These are phyloP conservation scores for Dothidotthia symphoricarpi DNA, from an alignment of 2,329 filamentous ascomycete genomes.

Conservation along the genomic window DNA sequence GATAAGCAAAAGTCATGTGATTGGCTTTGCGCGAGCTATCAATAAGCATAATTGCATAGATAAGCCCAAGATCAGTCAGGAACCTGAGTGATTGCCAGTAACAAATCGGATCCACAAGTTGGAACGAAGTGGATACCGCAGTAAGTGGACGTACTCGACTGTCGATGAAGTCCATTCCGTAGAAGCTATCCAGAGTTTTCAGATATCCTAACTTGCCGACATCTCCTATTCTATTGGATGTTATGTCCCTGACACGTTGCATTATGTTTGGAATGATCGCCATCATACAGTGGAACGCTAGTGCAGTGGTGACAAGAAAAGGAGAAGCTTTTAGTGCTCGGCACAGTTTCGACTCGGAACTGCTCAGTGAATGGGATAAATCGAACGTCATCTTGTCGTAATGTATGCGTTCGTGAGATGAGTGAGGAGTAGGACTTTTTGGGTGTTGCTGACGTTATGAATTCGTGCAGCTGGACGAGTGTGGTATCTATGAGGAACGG, in stretches of 20 bases:
- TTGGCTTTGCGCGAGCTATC: constrained; percentile 13
- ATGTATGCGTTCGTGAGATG: constrained; percentile 10
- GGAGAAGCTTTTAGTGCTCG: constrained; percentile 10
- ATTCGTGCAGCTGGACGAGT: no score
- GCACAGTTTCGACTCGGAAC: constrained; percentile 11
- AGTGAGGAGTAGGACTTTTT: no score
- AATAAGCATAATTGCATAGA: constrained; percentile 14
- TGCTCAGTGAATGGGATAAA: constrained; percentile 12
- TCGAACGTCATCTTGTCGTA: constrained; percentile 16
- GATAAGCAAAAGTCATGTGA: constrained; percentile 7
- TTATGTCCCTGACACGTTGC: constrained; percentile 6
- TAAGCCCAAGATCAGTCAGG: constrained; percentile 8
- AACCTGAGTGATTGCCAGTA: constrained; percentile 15
- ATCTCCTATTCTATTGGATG: constrained; percentile 5
- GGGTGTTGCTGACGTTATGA: no score
- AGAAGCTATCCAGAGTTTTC: constrained; percentile 8
- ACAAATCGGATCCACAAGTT: constrained; percentile 10
- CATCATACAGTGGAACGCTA: constrained; percentile 10
- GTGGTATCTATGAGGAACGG: no score
- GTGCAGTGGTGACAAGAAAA: constrained; percentile 7
- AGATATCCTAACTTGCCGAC: constrained; percentile 8
- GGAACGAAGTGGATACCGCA: constrained; percentile 13
- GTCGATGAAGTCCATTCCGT: constrained; percentile 11
- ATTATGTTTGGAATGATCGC: constrained; percentile 3
- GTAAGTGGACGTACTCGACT: constrained; percentile 7